Base-by-base conservation (phyloP, 2,329 filamentous ascomycete species). In the Colletotrichum viniferum region DNA sequence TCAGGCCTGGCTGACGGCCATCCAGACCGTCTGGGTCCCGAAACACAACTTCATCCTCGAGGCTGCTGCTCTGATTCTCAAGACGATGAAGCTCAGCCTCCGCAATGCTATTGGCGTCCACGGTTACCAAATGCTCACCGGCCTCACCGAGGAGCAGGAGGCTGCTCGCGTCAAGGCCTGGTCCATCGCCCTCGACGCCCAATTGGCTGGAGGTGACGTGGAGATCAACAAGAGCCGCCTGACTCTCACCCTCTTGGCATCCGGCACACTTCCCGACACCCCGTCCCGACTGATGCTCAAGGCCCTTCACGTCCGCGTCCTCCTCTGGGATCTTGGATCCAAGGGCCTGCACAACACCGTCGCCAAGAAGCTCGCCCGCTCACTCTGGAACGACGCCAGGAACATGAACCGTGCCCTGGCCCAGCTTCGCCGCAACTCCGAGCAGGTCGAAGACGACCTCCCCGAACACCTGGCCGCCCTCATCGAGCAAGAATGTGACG, bases 21-120 rank as follows among this genome's bases (percentile, higher is more conserved):
- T 98, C 74, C 96, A 98, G 84, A 96, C 94, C 5, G 95, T 98
- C 28, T 97, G 96, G 91, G 94, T 98, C 16, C 96, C 96, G 13
- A 92, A 93, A 24, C 95, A 98, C 83, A 95, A 94, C 78, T 96
- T 98, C 82, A 90, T 96, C 78, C 91, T 97, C 4, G 96, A 98
- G 83, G 94, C 95, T 71, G 92, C 94, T 18, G 96, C 96, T 4
- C 89, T 98, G 28, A 88, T 92, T 8, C 87, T 95, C 56, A 97
- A 98, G 87, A 95, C 93, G 70, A 84, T 94, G 71, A 98, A 98
- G 84, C 93, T 98, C 67, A 94, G 94, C 79, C 83, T 95, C 69
- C 92, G 95, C 61, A 96, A 95, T 78, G 83, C 94, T 1, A 91
- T 98, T 77, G 96, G 96, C 52, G 90, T 92, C 78, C 90, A 93